A percentile compares a stretch with the other conserved stretches of the same genome.
These are phyloP conservation scores for Boletus patriciae DNA, from an alignment of 768 basidiomycete genomes.

Conservation along the genomic window DNA sequence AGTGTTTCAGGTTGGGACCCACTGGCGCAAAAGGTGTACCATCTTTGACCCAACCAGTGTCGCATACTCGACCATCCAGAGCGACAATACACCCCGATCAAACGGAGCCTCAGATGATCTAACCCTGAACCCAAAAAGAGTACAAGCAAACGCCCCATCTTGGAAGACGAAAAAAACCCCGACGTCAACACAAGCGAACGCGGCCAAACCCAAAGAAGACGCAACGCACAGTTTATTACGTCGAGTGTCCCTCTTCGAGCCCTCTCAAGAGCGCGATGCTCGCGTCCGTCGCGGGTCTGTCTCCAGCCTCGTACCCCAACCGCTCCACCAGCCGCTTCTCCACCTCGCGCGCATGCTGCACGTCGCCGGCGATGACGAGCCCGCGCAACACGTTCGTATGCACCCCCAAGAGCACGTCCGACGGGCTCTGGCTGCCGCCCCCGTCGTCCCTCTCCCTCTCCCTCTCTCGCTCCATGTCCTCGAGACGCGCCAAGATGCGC, in stretches of 20 bases:
- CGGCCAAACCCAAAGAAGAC: not conserved
- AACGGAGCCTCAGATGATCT: not conserved
- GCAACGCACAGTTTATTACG: not conserved
- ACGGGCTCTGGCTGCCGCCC: not conserved
- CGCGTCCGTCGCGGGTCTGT: conserved; percentile 24
- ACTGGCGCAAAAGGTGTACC: not conserved
- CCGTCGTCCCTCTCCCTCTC: not conserved
- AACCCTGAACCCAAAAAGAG: not conserved
- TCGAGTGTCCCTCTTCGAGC: conserved; percentile 13
- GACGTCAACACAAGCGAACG: not conserved
- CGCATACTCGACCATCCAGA: not conserved
- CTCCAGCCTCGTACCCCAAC: conserved; percentile 27
- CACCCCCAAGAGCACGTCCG: conserved; percentile 28
- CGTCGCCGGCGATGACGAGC: conserved; percentile 33
- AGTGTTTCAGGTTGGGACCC: not conserved
- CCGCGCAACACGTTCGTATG: conserved; percentile 42
- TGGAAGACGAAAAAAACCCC: not conserved
- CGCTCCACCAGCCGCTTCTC: conserved; percentile 23
- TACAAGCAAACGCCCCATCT: not conserved
- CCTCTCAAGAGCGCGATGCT: conserved; percentile 17
- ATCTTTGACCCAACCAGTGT: not conserved
- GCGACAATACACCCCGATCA: not conserved
- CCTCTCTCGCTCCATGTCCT: conserved; percentile 18
- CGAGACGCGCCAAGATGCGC: conserved; percentile 44
- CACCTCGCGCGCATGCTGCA: conserved; percentile 35